Base-by-base conservation (phyloP, 2,329 filamentous ascomycete genomes). In the Sphaerulina vaccinii region DNA sequence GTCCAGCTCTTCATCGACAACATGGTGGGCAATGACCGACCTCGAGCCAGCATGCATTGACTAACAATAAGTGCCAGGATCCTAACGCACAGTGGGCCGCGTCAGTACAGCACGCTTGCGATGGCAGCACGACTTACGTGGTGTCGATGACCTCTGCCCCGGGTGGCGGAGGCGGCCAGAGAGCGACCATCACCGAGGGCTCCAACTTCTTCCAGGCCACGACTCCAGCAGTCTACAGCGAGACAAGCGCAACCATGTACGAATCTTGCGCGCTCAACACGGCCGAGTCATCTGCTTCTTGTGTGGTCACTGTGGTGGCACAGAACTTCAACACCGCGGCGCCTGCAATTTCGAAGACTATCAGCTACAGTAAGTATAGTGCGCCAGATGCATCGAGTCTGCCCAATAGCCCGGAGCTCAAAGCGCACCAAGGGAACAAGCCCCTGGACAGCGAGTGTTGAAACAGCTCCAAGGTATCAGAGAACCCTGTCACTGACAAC, bases 1-100 rank as follows among this genome's bases (percentile, higher is more conserved):
- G 49, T 55, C 8, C 51, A 53, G 36, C 54, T 62, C 42, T 62
- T 61, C 53, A 62, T 62, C 24, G 52, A 62, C 48, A 58, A 62
- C 40, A 58, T 58, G 47, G n/a, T n/a, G n/a, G n/a, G n/a, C n/a
- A n/a, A n/a, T n/a, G n/a, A n/a, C n/a, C n/a, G n/a, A n/a, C n/a
- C n/a, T n/a, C n/a, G n/a, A n/a, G n/a, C n/a, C n/a, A n/a, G n/a
- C n/a, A n/a, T n/a, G n/a, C n/a, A n/a, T n/a, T n/a, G n/a, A n/a
- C n/a, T n/a, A n/a, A n/a, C n/a, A n/a, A n/a, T n/a, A n/a, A n/a
- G n/a, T n/a, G n/a, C n/a, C n/a, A n/a, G n/a, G 52, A 62, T 23
- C 60, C 60, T 3, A 54, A 57, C 16, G 52, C 59, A 3, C 43
- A 52, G 9, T 62, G 60, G 60, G 60, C 54, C 24, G 60, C 60